Base-by-base conservation (phyloP, 2,329 filamentous ascomycete species). In the Colletotrichum scovillei region DNA sequence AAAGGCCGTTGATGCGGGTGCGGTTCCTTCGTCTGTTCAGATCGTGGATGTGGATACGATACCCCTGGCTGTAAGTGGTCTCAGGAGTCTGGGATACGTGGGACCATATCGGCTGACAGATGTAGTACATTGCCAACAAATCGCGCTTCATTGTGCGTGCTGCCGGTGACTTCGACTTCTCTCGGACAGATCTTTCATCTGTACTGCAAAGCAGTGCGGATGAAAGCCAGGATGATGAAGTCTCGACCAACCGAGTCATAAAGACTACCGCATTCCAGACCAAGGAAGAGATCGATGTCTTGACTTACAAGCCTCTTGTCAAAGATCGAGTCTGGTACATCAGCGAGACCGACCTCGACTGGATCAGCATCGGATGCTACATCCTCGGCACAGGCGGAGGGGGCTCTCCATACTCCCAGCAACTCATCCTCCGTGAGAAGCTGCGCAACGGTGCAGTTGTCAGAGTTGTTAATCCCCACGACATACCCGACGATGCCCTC, bases 331-430 rank as follows among this genome's bases (percentile, higher is more conserved):
- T 86, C 19, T 92, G 90, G 90, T 86, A 42, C 38, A 42, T 42
- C 38, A 42, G 14, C 38, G 89, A 91, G 76, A 88, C 87, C 0
- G 90, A 92, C 77, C 81, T 92, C 4, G 79, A 82, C 35, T 92
- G 87, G 82, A 88, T 92, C 42, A 81, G 88, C 0, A 88, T 84
- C 8, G 90, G 90, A 1, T 90, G 89, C 77, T 91, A 91, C 74
- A 88, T 92, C 64, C 84, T 92, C 0, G 90, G 89, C 2, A 90
- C 89, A 0, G 90, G 90, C 24, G 90, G 90, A 6, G 90, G 90
- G 24, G 89, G 90, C 2, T 87, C 84, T 3, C 88, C 89, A 1
- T 89, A 89, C 74, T 79, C 87, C 2, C 81, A 84, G 35, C 86
- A 88, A 81, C 81, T 91, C 19, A 86, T 86, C 7, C 81, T 91